Base-by-base conservation (phyloP, 73 alveolate species). In the Paraurostyla sp. region DNA sequence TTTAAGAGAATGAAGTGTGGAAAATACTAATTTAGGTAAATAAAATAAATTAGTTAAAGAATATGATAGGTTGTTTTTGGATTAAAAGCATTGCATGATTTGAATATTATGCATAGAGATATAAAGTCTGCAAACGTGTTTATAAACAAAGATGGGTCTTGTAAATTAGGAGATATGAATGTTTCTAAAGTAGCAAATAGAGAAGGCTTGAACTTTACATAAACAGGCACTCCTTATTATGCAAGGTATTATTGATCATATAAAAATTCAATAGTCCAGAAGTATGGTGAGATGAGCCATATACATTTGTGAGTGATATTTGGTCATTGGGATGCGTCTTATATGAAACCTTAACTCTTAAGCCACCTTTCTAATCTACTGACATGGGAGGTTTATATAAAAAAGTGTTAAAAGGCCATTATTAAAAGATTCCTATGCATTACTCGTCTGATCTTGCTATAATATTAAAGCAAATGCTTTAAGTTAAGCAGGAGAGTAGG, bases 181-280 rank as follows among this genome's bases (percentile, higher is more conserved):
- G 99, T 93, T 20, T 93, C 97, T 13, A 95, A 95, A 63, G 97
- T 93, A 0, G 94, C 97, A 0, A 78, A 88, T 35, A 25, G 78
- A 83, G 87, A 90, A 57, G 99, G 98, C 13, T 69, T 95, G 29
- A 94, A 95, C 9, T 95, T 69, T 80, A 96, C 99, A 6, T 96
- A 96, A 75, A 96, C 99, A 15, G 98, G 99, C 13, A 96, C 99
- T 18, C 99, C 99, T 0, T 96, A 96, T 86, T 96, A 96, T 91
- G 98, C 99, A 0, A 75, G 94, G 90, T 81, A 88, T 87, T 91
- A 3, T 48, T 63, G 30, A 22, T 50, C 56, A 88, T 80, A 83
- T 0, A 49, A 3, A 76, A 76, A 45, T 65, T 52, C 40, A 68
- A 71, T 23, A 88, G 95, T 71, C 97, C 98, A 29, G 98, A 95